Evolutionary conservation across 2,329 filamentous ascomycete genomes (phyloP).

Genomic region (Penicillium sp.): DNA sequence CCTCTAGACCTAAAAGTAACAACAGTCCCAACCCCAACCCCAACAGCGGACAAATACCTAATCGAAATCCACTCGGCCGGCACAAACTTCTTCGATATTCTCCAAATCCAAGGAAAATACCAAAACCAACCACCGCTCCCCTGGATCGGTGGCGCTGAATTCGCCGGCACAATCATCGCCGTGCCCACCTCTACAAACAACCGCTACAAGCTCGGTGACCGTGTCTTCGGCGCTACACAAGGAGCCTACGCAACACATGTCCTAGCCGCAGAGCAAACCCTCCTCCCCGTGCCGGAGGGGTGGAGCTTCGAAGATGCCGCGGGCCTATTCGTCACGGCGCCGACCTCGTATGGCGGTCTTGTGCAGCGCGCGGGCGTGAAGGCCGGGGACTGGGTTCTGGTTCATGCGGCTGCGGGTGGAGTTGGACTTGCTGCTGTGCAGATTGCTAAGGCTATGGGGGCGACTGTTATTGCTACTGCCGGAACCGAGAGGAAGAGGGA

Average conservation of each 20-base stretch:
- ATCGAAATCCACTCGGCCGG: constrained; percentile 83
- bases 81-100: constrained; percentile 95
- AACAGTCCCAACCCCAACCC: constrained; percentile 71
- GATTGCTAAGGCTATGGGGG: constrained; percentile 87
- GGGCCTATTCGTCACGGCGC: constrained; percentile 86
- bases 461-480: constrained; percentile 89
- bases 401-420: constrained; percentile 89
- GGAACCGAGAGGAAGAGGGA: constrained; percentile 76
- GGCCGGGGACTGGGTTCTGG: constrained; percentile 78
- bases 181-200: constrained; percentile 57
- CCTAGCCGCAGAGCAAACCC: constrained; percentile 61
- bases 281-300: constrained; percentile 73
- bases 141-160: constrained; percentile 85
- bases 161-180: constrained; percentile 73
- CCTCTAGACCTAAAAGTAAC: constrained; percentile 76
- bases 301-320: constrained; percentile 86
- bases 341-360: constrained; percentile 82
- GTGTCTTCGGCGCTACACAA: constrained; percentile 82
- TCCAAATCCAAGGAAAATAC: constrained; percentile 95
- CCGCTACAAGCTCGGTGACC: constrained; percentile 73
- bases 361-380: constrained; percentile 76
- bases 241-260: constrained; percentile 82
- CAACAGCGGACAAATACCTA: constrained; percentile 73
- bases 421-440: constrained; percentile 91
- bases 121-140: constrained; percentile 86